phyloP scores from a whole-genome alignment of 1,284 basidiomycete species.

The Trametes versicolor region DNA sequence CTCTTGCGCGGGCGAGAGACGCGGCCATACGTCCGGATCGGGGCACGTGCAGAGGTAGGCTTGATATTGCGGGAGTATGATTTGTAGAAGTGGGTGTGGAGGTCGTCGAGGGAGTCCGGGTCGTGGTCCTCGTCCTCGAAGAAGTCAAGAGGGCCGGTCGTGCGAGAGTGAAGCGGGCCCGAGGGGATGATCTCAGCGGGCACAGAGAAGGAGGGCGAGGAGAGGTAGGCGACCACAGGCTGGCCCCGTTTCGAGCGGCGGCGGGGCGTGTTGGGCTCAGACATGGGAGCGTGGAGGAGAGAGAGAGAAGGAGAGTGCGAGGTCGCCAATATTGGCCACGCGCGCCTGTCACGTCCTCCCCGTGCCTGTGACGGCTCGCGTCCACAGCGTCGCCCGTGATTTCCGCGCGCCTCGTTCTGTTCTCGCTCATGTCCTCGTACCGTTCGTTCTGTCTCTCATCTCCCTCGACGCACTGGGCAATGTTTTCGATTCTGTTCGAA shows the following conservation, averaged over 20 bases:
- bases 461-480: too few relatives aligned
- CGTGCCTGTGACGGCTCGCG: slow-evolving; percentile 4
- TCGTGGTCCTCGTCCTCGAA: slow-evolving; percentile 34
- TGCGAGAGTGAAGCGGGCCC: slow-evolving; percentile 34
- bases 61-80: slow-evolving; percentile 23
- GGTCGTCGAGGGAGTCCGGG: slow-evolving; percentile 17
- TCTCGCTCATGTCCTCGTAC: too few relatives aligned
- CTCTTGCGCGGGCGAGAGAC: slow-evolving; percentile 18
- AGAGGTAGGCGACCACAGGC: slow-evolving; percentile 33
- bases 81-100: slow-evolving; percentile 40
- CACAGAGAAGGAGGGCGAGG: slow-evolving; percentile 16
- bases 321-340: neutral
- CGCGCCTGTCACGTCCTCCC: neutral
- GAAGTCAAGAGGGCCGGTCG: slow-evolving; percentile 35
- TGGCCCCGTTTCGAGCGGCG: slow-evolving; percentile 45
- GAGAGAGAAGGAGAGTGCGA: neutral
- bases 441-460: too few relatives aligned
- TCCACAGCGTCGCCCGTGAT: neutral
- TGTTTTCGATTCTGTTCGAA: too few relatives aligned
- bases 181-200: slow-evolving; percentile 25
- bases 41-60: slow-evolving; percentile 7
- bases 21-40: slow-evolving; percentile 32
- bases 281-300: slow-evolving; percentile 10
- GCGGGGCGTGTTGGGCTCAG: slow-evolving; percentile 20
- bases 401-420: too few relatives aligned